These are phyloP conservation scores for Talaromyces trachyspermus DNA, from an alignment of 495 filamentous ascomycete species.

Conservation along the genomic window DNA sequence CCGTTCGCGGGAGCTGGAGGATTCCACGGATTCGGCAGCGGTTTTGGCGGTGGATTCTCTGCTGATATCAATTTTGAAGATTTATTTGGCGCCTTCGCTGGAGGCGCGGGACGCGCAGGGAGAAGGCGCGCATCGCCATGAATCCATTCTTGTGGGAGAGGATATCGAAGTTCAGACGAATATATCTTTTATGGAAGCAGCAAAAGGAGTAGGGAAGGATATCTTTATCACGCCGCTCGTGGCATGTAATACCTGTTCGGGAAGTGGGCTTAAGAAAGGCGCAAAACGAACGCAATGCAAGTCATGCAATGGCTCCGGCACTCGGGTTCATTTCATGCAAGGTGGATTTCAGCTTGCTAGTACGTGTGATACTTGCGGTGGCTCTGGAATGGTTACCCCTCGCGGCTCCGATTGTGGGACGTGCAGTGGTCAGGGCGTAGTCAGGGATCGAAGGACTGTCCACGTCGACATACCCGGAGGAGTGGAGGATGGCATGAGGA, in stretches of 20 bases:
- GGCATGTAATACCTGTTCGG: constrained; percentile 72
- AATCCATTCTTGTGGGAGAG: constrained; percentile 75
- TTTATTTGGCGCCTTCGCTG: constrained; percentile 80
- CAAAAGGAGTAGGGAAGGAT: constrained; percentile 74
- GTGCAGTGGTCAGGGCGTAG: constrained; percentile 73
- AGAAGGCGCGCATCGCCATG: constrained; percentile 49
- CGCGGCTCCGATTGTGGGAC: constrained; percentile 69
- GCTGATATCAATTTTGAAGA: constrained; percentile 91
- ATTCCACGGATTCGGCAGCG: constrained; percentile 47
- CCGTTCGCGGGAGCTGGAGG: constrained; percentile 52
- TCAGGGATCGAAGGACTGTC: constrained; percentile 69
- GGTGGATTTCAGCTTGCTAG: constrained; percentile 93
- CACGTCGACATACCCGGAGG: constrained; percentile 86
- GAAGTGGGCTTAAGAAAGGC: constrained; percentile 78
- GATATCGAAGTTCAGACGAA: constrained; percentile 89
- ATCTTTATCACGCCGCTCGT: constrained; percentile 71
- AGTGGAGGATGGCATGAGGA: constrained; percentile 89
- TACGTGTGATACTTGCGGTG: constrained; percentile 75
- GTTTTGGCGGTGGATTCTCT: constrained; percentile 57
- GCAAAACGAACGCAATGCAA: constrained; percentile 64
- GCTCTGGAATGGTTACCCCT: constrained; percentile 63
- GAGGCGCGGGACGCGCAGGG: constrained; percentile 51
- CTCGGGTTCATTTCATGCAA: constrained; percentile 77
- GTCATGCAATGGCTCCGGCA: constrained; percentile 78
- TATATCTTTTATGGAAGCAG: constrained; percentile 93